These are phyloP conservation scores for Triticum timopheevii DNA, from an alignment of 176 grass and related monocot genomes.

Conservation along the genomic window DNA sequence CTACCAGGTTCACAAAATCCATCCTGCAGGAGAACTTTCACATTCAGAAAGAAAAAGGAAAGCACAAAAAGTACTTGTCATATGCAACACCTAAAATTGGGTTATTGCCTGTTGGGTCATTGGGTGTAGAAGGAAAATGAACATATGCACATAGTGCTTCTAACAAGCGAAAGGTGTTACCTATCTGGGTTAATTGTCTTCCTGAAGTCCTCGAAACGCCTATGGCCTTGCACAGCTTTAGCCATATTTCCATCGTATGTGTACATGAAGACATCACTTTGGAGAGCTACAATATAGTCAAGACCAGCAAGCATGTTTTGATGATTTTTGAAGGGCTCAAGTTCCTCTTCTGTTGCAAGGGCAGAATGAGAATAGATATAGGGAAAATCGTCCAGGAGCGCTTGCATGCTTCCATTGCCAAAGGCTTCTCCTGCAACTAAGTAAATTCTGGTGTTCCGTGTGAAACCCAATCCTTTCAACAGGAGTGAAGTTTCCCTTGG, in stretches of 20 bases:
- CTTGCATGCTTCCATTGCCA: constrained; percentile 94
- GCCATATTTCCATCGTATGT: constrained; percentile 99
- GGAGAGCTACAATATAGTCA: constrained; percentile 83
- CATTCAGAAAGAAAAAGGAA: not conserved
- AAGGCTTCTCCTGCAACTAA: constrained; percentile 91
- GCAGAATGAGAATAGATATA: constrained; percentile 82
- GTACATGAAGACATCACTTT: constrained; percentile 94
- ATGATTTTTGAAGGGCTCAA: constrained; percentile 75
- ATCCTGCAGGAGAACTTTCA: constrained; percentile 49
- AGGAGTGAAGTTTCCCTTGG: constrained; percentile 92
- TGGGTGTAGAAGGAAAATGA: not conserved
- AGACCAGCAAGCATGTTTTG: constrained; percentile 99
- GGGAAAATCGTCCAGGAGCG: constrained; percentile 70
- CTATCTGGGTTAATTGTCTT: constrained; percentile 92
- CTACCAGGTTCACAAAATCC: constrained; percentile 77
- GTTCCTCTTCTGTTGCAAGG: constrained; percentile 74
- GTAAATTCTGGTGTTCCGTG: constrained; percentile 73
- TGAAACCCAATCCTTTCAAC: constrained; percentile 81
- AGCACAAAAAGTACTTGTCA: not conserved
- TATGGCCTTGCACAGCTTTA: constrained; percentile 92
- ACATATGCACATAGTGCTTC: not conserved
- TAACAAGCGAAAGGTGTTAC: constrained; percentile 40
- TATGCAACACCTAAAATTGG: not conserved
- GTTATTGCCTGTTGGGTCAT: not conserved
- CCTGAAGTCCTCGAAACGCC: constrained; percentile 89